Evolutionary conservation across 345 rosid genomes (phyloP).

Genomic region (Melaleuca quinquenervia): DNA sequence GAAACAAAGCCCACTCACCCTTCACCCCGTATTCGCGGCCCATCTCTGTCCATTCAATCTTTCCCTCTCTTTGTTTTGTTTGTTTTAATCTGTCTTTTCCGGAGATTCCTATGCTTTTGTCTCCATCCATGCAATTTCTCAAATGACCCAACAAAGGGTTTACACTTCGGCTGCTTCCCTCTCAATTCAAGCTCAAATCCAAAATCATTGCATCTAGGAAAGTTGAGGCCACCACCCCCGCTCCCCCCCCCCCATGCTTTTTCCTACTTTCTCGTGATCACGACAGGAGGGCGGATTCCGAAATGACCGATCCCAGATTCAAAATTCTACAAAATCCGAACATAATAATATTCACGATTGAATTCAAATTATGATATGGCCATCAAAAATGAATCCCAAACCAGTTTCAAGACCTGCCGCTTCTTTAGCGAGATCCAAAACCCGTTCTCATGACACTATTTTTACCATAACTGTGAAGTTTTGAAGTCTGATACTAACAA

Average conservation of each 20-base stretch:
- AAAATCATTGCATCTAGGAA: neutral
- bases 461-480: neutral
- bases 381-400: neutral
- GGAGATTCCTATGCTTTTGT: no score
- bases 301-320: neutral
- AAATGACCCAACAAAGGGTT: neutral
- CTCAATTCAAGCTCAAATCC: neutral
- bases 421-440: neutral
- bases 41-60: no score
- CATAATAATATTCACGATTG: rapidly evolving
- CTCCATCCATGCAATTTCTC: no score
- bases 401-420: neutral
- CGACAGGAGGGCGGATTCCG: neutral
- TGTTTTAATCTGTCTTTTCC: no score
- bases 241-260: neutral
- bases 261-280: neutral
- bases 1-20: no score
- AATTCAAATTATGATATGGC: neutral
- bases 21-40: no score
- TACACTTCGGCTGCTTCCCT: neutral
- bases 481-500: neutral
- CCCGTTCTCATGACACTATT: neutral
- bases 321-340: no score
- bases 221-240: neutral
- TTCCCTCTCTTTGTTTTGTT: no score